Base-by-base conservation (phyloP, 2,329 filamentous ascomycete genomes). In the Phyllosticta citribraziliensis region DNA sequence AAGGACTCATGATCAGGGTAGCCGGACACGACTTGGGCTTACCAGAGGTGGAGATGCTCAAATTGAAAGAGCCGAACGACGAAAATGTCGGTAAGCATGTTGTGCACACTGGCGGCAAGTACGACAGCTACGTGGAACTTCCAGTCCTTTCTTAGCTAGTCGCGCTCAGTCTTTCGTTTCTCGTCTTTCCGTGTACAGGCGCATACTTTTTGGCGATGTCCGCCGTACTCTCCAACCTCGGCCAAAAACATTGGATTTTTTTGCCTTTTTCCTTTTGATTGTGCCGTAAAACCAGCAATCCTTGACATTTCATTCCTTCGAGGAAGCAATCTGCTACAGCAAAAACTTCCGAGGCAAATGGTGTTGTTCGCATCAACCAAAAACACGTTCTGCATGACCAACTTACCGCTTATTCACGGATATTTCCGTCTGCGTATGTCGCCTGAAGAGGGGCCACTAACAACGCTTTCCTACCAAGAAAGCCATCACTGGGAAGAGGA, bases 1-100 rank as follows among this genome's bases (percentile, higher is more conserved):
- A 79, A 63, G 54, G 58, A 10, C 19, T 61, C 4, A 8, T 56
- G 58, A 11, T 61, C 24, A 52, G 58, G 22, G 47, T 61, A 52
- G 58, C 58, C 0, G 58, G 58, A 3, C 40, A 56, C 20, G 54
- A 47, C 5, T n/a, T 61, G 40, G 12, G 58, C 6, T 4, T 61
- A 10, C 54, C 58, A 1, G 58, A 61, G 25, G 12, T 61, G 0
- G 58, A 61, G 58, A 12, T 14, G 25, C 17, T 61, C 6, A 22
- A 47, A 50, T 10, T 17, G 24, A 27, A 12, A 4, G 58, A 52
- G 40, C 53, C 53, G 8, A 6, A 5, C 0, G 58, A 61, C 52
- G 54, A 56, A 25, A 56, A 56, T 17, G 40, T 56, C 2, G 58
- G 53, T 8, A 25, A 24, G 54, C 54, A 56, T 25, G 47, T 56